Evolutionary conservation across 768 basidiomycete genomes (phyloP), one percentile per base, ranked within the genome.

Genomic region (Rhizopogon roseolus): DNA sequence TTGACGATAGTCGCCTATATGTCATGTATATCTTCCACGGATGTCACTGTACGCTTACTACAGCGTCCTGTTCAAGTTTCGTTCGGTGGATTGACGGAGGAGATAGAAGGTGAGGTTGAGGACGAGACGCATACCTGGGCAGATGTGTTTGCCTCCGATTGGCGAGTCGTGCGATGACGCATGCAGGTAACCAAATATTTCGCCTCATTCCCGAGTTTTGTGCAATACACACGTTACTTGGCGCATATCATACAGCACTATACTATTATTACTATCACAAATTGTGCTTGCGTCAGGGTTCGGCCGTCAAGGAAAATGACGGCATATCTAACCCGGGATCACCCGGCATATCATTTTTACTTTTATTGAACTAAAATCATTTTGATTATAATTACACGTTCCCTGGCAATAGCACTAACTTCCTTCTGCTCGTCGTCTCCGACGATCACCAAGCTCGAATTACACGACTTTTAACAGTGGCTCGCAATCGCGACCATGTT

Each of bases 401-500:
- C 17, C 34, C 44, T 17, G 22, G 29, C 9, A 32, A 48, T 37
- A 43, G 22, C 3, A 3, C 22, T 17, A 50, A 36, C 27, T 16
- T 16, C 22, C 32, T 9, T 3, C 10, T 34, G 14, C 39, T 34
- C 56, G 37, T 52, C 52, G 45, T 19, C 10, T 9, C 13, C 37
- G 44, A n/a, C 54, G 52, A 46, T 46, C 39, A 29, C 48, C 38
- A 50, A 49, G 34, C 22, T 17, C 32, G 34, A 22, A 45, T 43
- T 28, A 11, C 49, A 48, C 16, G 28, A 60, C 32, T 14, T 6
- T 52, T 28, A 54, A 16, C 54, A 10, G 38, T 2, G 50, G 9
- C 37, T 39, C 45, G 48, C 54, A 57, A 48, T 56, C 36, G 57
- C 60, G 49, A 62, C 60, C 19, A 93, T 93, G 90, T 73, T 93